These are phyloP conservation scores for Triangularia verruculosa DNA, from an alignment of 2,329 filamentous ascomycete species.

Conservation along the genomic window DNA sequence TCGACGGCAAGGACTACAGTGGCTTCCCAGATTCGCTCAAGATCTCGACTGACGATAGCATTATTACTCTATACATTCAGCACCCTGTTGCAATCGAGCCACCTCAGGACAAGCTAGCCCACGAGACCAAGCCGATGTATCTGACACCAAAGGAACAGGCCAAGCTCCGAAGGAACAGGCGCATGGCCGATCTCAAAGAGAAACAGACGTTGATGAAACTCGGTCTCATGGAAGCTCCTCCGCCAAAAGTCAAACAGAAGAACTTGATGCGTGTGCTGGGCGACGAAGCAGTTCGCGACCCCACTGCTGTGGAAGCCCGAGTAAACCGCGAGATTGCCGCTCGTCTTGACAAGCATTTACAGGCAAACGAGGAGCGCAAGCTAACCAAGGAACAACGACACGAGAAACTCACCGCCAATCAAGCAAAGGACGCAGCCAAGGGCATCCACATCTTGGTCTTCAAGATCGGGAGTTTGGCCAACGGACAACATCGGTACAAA, in stretches of 20 bases:
- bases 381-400: slow-evolving; percentile 82
- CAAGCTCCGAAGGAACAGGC: slow-evolving; percentile 82
- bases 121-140: slow-evolving; percentile 83
- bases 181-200: slow-evolving; percentile 92
- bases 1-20: slow-evolving; percentile 72
- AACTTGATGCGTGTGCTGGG: slow-evolving; percentile 97
- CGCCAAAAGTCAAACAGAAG: slow-evolving; percentile 94
- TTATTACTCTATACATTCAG: slow-evolving; percentile 88
- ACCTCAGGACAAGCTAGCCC: slow-evolving; percentile 80
- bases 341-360: slow-evolving; percentile 73
- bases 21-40: slow-evolving; percentile 66
- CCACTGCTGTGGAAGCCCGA: slow-evolving; percentile 90
- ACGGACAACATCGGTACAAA: slow-evolving; percentile 91
- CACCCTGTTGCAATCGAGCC: slow-evolving; percentile 89
- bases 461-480: slow-evolving; percentile 83
- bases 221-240: slow-evolving; percentile 82
- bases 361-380: slow-evolving; percentile 78
- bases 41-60: slow-evolving; percentile 73
- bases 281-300: slow-evolving; percentile 88
- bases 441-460: slow-evolving; percentile 86
- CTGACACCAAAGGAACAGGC: slow-evolving; percentile 87
- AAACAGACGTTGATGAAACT: slow-evolving; percentile 93
- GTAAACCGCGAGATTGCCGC: slow-evolving; percentile 92
- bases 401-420: slow-evolving; percentile 78
- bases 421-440: slow-evolving; percentile 82